Evolutionary conservation across 768 basidiomycete species (phyloP), one percentile per base, ranked within the genome.

Genomic region (Suillus americanus): DNA sequence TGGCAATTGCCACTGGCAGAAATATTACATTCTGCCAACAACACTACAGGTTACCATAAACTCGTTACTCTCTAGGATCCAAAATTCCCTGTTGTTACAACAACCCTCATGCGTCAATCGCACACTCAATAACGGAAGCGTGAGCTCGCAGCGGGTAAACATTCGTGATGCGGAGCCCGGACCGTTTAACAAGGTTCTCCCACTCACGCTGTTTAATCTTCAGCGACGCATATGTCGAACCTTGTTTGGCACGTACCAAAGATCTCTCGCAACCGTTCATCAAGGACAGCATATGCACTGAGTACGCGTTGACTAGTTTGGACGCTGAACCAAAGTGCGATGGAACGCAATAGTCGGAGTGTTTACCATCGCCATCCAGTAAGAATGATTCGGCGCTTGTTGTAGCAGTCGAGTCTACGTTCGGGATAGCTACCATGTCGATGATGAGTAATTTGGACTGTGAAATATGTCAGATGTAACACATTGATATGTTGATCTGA

Each of bases 401-500:
- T 16, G 45, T 61, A 3, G 46, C 16, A 23, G 18, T 23, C 3
- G 60, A 20, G 6, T 61, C 14, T n/a, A 61, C 18, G 20, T 46
- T 61, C 20, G 61, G 53, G 35, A 62, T 50, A 28, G 10, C 20
- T 8, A 56, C 23, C 25, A 38, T 53, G 16, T 62, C 53, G 37
- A 62, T 5, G 3, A 62, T 57, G 30, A 62, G 61, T 57, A 62
- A 25, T 35, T 51, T 62, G 10, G 46, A 62, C 61, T 62, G 7
- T 33, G 23, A 53, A 38, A 23, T 9, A 33, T n/a, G 10, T 62
- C 51, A 56, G n/a, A 51, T 35, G 6, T 28, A 45, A 6, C 14
- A 46, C n/a, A 28, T 5, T 13, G 30, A 37, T 28, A 23, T 60
- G 6, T 1, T 3, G 4, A 13, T 28, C 12, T 12, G 5, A 8